Percentiles rank a stretch among this genome's conserved stretches.
phyloP scores from a whole-genome alignment of 75 land plant species.

The Pseudotsuga menziesii region DNA sequence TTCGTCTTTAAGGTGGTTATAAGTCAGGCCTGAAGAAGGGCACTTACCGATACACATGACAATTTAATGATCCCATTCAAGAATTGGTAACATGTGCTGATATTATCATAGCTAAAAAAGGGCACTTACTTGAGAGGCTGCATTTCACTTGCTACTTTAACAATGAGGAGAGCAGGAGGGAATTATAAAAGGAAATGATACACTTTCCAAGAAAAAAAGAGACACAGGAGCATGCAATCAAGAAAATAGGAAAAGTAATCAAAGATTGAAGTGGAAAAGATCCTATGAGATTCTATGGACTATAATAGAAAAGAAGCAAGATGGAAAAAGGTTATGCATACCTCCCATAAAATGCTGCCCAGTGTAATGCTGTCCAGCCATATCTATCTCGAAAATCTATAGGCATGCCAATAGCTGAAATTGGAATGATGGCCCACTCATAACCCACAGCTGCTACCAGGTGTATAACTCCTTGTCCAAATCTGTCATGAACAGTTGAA shows the following conservation, averaged over 20 bases:
- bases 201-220: too few relatives aligned
- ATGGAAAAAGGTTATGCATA: constrained; percentile 11
- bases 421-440: constrained; percentile 57
- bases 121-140: too few relatives aligned
- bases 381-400: constrained; percentile 67
- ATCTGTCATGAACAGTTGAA: constrained; percentile 31
- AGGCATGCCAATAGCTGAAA: constrained; percentile 47
- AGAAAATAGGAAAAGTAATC: background rate
- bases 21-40: too few relatives aligned
- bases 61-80: too few relatives aligned
- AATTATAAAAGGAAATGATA: too few relatives aligned
- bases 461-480: constrained; percentile 77
- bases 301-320: background rate
- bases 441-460: constrained; percentile 69
- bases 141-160: too few relatives aligned
- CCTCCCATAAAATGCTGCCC: constrained; percentile 94
- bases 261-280: background rate
- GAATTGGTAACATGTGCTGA: too few relatives aligned
- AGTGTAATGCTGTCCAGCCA: constrained; percentile 93
- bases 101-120: too few relatives aligned
- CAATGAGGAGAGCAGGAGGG: too few relatives aligned
- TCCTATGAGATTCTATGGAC: background rate
- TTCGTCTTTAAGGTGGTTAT: too few relatives aligned
- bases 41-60: too few relatives aligned
- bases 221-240: background rate